Percentiles rank a stretch among this genome's conserved stretches.
Conservation (phyloP, 2,329 filamentous ascomycete species). For the Cercospora sp. region DNA sequence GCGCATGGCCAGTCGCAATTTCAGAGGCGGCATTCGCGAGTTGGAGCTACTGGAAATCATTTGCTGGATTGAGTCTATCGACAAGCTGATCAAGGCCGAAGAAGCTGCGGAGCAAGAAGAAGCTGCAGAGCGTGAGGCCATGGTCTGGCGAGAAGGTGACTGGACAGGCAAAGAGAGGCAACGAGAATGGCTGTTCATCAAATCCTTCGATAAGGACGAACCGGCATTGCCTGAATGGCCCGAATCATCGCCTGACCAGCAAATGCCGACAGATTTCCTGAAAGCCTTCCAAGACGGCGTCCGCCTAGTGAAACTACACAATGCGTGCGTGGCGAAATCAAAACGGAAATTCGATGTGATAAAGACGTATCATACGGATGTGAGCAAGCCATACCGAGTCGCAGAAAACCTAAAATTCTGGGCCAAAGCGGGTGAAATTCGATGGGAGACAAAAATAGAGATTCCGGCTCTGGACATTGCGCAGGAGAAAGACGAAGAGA, state of each 20-base stretch:
- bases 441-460: constrained; percentile 83
- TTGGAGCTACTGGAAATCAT: constrained; percentile 76
- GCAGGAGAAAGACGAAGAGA: constrained; percentile 63
- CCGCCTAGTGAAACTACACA: constrained; percentile 82
- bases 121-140: constrained; percentile 65
- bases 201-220: constrained; percentile 66
- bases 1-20: constrained; percentile 84
- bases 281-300: constrained; percentile 73
- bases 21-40: constrained; percentile 75
- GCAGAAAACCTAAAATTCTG: constrained; percentile 95
- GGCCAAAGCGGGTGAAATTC: constrained; percentile 91
- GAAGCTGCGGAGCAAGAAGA: constrained; percentile 75
- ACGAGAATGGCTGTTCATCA: constrained; percentile 78
- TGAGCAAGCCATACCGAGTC: constrained; percentile 87
- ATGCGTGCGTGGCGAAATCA: constrained; percentile 81
- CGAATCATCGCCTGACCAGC: constrained; percentile 39
- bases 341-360: constrained; percentile 86
- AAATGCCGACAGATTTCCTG: constrained; percentile 65
- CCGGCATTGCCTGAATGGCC: constrained; percentile 69
- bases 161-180: constrained; percentile 73
- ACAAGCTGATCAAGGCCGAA: constrained; percentile 73
- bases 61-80: constrained; percentile 77
- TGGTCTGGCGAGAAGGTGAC: constrained; percentile 77
- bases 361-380: constrained; percentile 85
- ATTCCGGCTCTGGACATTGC: constrained; percentile 87